Conservation (phyloP, 2,329 filamentous ascomycete species). For the Biscogniauxia marginata region DNA sequence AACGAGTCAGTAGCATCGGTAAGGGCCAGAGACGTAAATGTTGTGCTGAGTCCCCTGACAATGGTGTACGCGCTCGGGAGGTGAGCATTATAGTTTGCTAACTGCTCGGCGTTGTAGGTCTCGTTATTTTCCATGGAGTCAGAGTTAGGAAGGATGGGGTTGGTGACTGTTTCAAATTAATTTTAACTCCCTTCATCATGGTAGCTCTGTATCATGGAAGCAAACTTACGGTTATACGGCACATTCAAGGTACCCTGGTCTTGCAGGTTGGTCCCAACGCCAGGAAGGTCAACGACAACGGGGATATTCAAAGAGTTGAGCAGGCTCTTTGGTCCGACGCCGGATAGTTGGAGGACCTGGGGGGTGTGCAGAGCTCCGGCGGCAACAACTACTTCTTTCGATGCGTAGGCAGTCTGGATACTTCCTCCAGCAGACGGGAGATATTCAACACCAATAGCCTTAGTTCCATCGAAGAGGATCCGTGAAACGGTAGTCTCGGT, state of each 20-base stretch:
- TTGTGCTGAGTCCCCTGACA: conserved; percentile 9
- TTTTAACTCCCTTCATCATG: neutral
- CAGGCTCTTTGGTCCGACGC: conserved; percentile 41
- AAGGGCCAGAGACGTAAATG: conserved; percentile 32
- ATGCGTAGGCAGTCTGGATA: conserved; percentile 44
- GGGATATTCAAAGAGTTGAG: conserved; percentile 40
- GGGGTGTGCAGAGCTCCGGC: conserved; percentile 42
- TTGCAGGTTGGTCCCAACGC: conserved; percentile 48
- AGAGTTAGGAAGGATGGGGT: conserved; percentile 29
- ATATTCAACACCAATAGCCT: conserved; percentile 60
- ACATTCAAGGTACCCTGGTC: conserved; percentile 36
- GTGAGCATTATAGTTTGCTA: conserved; percentile 29
- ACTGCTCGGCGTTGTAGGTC: conserved; percentile 34
- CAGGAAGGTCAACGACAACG: conserved; percentile 43
- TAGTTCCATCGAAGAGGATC: conserved; percentile 52
- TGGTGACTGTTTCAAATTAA: conserved; percentile 9
- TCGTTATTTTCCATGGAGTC: conserved; percentile 31
- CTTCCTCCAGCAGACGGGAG: conserved; percentile 37
- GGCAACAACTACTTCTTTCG: conserved; percentile 42
- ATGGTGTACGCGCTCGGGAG: conserved; percentile 13
- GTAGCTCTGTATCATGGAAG: neutral
- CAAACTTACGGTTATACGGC: conserved; percentile 19
- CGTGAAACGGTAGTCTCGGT: conserved; percentile 55
- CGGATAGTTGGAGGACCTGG: conserved; percentile 49
- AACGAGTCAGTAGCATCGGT: conserved; percentile 33